Evolutionary conservation across 345 rosid species (phyloP), one percentile per base, ranked within the genome.

Genomic region (Cardamine resedifolia): DNA sequence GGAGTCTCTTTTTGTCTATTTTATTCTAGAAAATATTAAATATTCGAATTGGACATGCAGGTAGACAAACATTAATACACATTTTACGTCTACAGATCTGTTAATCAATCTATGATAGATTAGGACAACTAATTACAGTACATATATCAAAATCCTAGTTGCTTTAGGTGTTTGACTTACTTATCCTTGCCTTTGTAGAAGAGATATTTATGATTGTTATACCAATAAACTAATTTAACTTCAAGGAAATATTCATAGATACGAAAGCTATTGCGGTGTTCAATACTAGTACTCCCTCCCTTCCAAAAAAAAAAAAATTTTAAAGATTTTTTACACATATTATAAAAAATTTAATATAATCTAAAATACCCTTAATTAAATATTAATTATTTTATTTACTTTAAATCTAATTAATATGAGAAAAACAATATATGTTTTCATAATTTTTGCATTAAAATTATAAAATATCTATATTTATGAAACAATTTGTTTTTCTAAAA

Each of bases 1-100:
- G 14, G 58, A 71, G 65, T 58, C 72, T 58, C 18, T 39, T 76
- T 74, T 21, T 71, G 59, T 58, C 55, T 70, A 50, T 12, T 64
- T 41, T 58, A 71, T 65, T 69, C n/a, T 48, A 23, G 10, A 26
- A 49, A 15, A 14, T 49, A 70, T 49, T 58, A 20, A 39, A 58
- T 36, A 18, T 39, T 28, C n/a, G 21, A 70, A 64, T 36, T 63
- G 55, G 71, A 57, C 75, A 34, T 70, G 79, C 43, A 45, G 38
- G 48, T 64, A 56, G 75, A 33, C 55, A 56, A 55, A 48, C 18
- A 65, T n/a, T 27, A 39, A 69, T 18, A 69, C 41, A 51, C 53
- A 69, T 16, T 58, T 59, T 68, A 47, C 57, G 57, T 75, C 39
- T 41, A 34, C 6, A 47, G 12, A 45, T 52, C 39, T 76, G 27